phyloP scores from a whole-genome alignment of 1,139 yeast genomes.

The Trichomonascaceae sp. region DNA sequence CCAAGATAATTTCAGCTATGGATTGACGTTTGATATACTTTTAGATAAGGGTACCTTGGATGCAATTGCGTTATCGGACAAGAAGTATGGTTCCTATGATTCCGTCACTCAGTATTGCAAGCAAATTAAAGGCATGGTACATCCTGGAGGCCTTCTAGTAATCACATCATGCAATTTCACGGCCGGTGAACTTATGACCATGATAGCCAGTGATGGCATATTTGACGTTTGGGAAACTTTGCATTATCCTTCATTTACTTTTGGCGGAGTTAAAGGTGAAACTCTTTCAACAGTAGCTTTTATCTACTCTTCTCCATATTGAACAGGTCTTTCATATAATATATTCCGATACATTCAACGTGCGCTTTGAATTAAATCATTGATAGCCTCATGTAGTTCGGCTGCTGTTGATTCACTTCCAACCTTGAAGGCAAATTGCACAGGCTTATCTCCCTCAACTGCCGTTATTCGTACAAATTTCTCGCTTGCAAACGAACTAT shows the following conservation, averaged over 20 bases:
- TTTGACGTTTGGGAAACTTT: conserved; percentile 57
- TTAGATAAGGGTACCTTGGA: conserved; percentile 94
- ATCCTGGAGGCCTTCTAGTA: conserved; percentile 42
- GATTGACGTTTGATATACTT: conserved; percentile 56
- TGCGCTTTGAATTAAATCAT: conserved; percentile 26
- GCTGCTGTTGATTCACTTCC: conserved; percentile 57
- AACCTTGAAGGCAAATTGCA: conserved; percentile 77
- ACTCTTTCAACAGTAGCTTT: conserved; percentile 87
- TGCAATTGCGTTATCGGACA: conserved; percentile 84
- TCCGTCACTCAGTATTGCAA: conserved; percentile 61
- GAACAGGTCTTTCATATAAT: conserved; percentile 3
- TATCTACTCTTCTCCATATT: conserved; percentile 26
- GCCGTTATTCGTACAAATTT: conserved; percentile 70
- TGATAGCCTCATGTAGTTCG: conserved; percentile 50
- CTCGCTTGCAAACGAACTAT: conserved; percentile 70
- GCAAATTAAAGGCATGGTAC: conserved; percentile 53
- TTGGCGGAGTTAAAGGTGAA: conserved; percentile 84
- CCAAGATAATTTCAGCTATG: conserved; percentile 35
- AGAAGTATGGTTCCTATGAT: conserved; percentile 37
- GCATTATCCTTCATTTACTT: conserved; percentile 72
- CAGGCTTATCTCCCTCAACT: conserved; percentile 55
- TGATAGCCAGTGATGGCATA: conserved; percentile 37
- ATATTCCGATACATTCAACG: neutral
- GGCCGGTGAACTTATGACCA: conserved; percentile 55
- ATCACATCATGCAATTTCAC: conserved; percentile 97